phyloP scores from a whole-genome alignment of 2,329 filamentous ascomycete genomes.

The Colletotrichum costaricense region DNA sequence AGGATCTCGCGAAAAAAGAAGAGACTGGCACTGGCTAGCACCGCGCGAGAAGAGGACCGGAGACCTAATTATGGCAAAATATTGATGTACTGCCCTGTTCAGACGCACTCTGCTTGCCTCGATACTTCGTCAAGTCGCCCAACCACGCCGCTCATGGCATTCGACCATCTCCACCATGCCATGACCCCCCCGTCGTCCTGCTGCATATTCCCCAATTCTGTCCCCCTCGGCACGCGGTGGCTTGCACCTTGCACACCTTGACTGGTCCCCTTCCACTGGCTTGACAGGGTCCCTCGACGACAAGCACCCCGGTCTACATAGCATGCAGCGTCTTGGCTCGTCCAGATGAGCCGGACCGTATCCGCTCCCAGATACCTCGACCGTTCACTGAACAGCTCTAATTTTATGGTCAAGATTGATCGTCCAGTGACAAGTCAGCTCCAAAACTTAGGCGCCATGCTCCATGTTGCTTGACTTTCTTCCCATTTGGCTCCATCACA shows the following conservation, averaged over 20 bases:
- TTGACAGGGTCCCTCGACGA: constrained; percentile 31
- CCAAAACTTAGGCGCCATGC: constrained; percentile 56
- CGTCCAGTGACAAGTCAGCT: constrained; percentile 56
- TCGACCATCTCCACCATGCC: constrained; percentile 23
- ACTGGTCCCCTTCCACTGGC: constrained; percentile 18
- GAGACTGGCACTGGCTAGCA: constrained; percentile 11
- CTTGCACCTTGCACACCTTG: constrained; percentile 33
- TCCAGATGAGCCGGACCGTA: constrained; percentile 38
- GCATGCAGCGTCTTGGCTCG: constrained; percentile 35
- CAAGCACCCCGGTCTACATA: constrained; percentile 29
- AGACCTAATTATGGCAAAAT: constrained; percentile 36
- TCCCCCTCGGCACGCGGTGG: constrained; percentile 36
- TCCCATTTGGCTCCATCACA: constrained; percentile 51
- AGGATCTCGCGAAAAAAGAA: constrained; percentile 4
- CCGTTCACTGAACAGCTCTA: constrained; percentile 45
- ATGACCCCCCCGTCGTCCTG: constrained; percentile 22
- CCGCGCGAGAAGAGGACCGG: background rate
- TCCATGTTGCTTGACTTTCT: constrained; percentile 48
- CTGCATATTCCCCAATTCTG: constrained; percentile 34
- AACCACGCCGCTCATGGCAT: constrained; percentile 23
- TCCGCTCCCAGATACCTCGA: constrained; percentile 36
- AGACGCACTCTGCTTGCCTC: constrained; percentile 24
- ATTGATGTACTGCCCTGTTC: constrained; percentile 35
- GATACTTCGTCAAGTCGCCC: constrained; percentile 26
- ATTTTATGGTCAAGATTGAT: constrained; percentile 54